phyloP scores from a whole-genome alignment of 2,329 filamentous ascomycete genomes.

The Colletotrichum brevisporum region DNA sequence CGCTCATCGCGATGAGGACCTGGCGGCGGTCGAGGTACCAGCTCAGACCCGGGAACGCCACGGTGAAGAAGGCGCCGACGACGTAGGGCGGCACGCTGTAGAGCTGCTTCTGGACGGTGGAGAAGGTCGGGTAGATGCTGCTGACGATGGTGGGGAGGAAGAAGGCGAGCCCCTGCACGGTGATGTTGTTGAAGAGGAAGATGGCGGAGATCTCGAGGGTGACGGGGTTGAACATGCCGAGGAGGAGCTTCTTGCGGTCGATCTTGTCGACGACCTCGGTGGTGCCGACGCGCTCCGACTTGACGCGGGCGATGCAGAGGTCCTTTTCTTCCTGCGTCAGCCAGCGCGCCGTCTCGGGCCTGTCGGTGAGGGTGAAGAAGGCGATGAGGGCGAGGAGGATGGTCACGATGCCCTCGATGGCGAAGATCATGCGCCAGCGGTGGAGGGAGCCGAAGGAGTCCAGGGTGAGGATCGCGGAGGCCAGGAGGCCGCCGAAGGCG shows the following conservation, averaged over 20 bases:
- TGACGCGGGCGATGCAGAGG: constrained; percentile 75
- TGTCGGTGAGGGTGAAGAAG: constrained; percentile 77
- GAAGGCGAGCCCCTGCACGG: constrained; percentile 79
- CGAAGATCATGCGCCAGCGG: constrained; percentile 79
- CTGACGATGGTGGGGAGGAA: constrained; percentile 78
- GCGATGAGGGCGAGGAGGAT: constrained; percentile 62
- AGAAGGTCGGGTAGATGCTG: constrained; percentile 74
- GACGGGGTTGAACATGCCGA: constrained; percentile 75
- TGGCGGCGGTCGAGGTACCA: constrained; percentile 73
- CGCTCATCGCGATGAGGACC: constrained; percentile 71
- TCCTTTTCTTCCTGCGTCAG: constrained; percentile 75
- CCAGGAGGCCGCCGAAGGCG: constrained; percentile 78
- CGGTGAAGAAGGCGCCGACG: constrained; percentile 76
- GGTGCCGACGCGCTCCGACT: constrained; percentile 76
- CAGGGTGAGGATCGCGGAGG: constrained; percentile 74
- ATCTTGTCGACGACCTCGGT: constrained; percentile 73
- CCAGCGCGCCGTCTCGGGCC: constrained; percentile 78
- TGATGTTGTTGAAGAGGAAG: constrained; percentile 78
- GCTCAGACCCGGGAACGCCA: constrained; percentile 72
- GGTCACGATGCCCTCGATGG: constrained; percentile 76
- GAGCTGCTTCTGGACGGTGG: constrained; percentile 75
- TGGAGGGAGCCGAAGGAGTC: constrained; percentile 69
- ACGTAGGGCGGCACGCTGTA: constrained; percentile 80
- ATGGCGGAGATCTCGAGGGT: constrained; percentile 69
- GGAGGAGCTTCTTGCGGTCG: constrained; percentile 69